phyloP scores from a whole-genome alignment of 2,329 filamentous ascomycete species.

The Fusarium sp. region DNA sequence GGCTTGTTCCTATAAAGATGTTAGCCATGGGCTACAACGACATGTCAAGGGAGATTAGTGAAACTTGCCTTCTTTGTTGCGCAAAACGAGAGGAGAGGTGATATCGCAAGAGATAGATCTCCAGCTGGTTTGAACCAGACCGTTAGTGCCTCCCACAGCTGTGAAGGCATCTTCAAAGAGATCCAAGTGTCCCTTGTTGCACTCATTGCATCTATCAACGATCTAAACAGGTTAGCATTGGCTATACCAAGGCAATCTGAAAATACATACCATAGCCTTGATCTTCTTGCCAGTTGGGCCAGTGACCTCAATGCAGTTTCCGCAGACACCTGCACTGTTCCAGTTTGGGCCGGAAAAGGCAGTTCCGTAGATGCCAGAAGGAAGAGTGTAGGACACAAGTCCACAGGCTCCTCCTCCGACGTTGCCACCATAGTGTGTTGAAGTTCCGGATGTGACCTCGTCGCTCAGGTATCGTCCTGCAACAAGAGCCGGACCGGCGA shows the following conservation, averaged over 20 bases:
- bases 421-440: conserved; percentile 68
- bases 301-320: conserved; percentile 70
- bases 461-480: conserved; percentile 28
- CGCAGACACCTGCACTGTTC: conserved; percentile 68
- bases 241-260: accelerated
- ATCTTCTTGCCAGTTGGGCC: conserved; percentile 66
- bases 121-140: conserved; percentile 53
- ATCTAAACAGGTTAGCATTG: conserved; percentile 47
- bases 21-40: background rate
- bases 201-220: conserved; percentile 61
- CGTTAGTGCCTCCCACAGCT: conserved; percentile 53
- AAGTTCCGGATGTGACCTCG: conserved; percentile 35
- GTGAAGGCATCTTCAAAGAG: conserved; percentile 59
- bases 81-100: conserved; percentile 55
- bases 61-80: conserved; percentile 60
- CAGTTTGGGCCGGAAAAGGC: conserved; percentile 71
- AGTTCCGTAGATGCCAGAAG: conserved; percentile 69
- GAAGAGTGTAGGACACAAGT: conserved; percentile 72
- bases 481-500: conserved; percentile 41
- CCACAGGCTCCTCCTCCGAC: conserved; percentile 71
- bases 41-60: no score
- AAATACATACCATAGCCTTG: conserved; percentile 69
- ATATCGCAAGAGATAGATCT: conserved; percentile 57
- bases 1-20: conserved; percentile 15
- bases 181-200: conserved; percentile 57